Evolutionary conservation across 768 basidiomycete genomes (phyloP), one percentile per base, ranked within the genome.

Genomic region (Auriscalpium microsporum): DNA sequence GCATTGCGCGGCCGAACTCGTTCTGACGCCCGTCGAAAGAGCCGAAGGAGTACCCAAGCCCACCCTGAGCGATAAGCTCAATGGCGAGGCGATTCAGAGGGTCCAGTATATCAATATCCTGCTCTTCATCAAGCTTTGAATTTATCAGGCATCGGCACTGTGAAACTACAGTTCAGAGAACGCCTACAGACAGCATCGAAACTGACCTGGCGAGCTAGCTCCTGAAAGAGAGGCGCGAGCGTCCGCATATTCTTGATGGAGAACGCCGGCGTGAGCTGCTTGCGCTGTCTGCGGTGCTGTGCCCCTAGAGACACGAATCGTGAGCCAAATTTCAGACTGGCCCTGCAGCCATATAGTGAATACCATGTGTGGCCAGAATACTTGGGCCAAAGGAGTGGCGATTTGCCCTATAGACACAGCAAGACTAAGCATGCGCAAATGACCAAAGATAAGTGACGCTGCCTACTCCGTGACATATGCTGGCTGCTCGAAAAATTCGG

Each of bases 1-100:
- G 65, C 13, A 68, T 45, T 0, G 67, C 68, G 7, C 56, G 56
- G 4, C 61, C 63, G 42, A 66, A 68, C 8, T 58, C 56, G 14
- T 45, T 23, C 33, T 53, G 48, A 7, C 38, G 17, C 4, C 52
- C 54, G 6, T 60, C 61, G 1, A 60, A 23, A n/a, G 54, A 48
- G n/a, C 50, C 51, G 44, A 61, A 60, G 4, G 53, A 45, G 48
- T 61, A 53, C 13, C 57, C 59, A 13, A 61, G 33, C 1, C 59
- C 57, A 9, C 52, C 59, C 51, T 59, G 49, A 33, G 53, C 52
- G n/a, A 61, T 56, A 9, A 54, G 45, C n/a, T 60, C 59, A n/a
- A 60, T 45, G n/a, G 57, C 56, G 21, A 52, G 19, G 13, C 57
- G 40, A 34, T 44, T 48, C n/a, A 58, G 44, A 44, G 49, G 58